Evolutionary conservation across 148 eudicot genomes (phyloP).

Genomic region (Nepenthes mirabilis): DNA sequence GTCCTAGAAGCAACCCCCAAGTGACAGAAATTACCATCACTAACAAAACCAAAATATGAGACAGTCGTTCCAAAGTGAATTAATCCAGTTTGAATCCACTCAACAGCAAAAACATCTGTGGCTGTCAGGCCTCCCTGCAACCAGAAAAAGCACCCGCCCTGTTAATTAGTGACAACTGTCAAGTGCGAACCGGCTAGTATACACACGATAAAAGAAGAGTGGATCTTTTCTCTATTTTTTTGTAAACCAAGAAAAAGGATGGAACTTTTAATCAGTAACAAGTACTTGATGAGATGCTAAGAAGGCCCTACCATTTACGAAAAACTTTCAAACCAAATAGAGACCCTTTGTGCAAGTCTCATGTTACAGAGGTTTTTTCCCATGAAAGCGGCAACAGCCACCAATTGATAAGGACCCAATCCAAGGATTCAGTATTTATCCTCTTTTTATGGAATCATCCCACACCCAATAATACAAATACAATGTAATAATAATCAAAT

Average conservation of each 20-base stretch:
- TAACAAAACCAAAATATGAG: slow-evolving; percentile 81
- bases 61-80: slow-evolving; percentile 84
- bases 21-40: slow-evolving; percentile 49
- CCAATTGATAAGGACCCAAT: no score
- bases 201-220: not conserved
- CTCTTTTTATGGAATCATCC: no score
- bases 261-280: not conserved
- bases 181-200: not conserved
- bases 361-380: no score
- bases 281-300: no score
- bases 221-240: not conserved
- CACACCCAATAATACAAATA: no score
- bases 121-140: slow-evolving; percentile 93
- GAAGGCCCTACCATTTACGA: no score
- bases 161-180: not conserved
- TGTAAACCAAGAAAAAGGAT: not conserved
- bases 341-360: no score
- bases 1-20: not conserved
- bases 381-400: no score
- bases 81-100: slow-evolving; percentile 77
- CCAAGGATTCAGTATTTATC: no score
- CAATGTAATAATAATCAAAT: no score
- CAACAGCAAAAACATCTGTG: slow-evolving; percentile 88
- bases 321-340: no score
- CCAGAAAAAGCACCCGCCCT: slow-evolving; percentile 5